Percentiles rank a stretch among this genome's conserved stretches.
These are phyloP conservation scores for Guadua angustifolia DNA, from an alignment of 176 grass and related monocot genomes.

Conservation along the genomic window DNA sequence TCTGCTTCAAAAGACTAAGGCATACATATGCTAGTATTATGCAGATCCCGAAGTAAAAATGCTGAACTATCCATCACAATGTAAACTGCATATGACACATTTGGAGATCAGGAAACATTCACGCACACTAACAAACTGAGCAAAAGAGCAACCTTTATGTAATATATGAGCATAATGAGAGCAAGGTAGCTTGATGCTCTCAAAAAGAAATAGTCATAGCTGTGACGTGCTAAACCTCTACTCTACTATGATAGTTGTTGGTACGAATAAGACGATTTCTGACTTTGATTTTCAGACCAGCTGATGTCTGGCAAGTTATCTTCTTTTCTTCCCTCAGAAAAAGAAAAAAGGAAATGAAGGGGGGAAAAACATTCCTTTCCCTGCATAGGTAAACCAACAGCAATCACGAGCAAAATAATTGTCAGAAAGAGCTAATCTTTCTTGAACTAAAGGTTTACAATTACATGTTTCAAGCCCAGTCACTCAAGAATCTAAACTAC, in stretches of 20 bases:
- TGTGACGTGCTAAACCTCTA: background rate
- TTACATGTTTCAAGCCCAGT: slow-evolving; percentile 52
- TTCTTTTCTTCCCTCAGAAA: background rate
- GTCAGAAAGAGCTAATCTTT: slow-evolving; percentile 43
- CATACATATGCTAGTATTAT: background rate
- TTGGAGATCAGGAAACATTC: slow-evolving; percentile 1
- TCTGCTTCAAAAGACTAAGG: background rate
- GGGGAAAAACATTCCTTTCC: background rate
- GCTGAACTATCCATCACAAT: background rate
- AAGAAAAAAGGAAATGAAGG: background rate
- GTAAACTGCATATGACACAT: background rate
- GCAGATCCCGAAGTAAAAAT: background rate
- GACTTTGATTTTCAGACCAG: background rate
- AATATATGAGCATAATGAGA: background rate
- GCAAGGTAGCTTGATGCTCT: background rate
- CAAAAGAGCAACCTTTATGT: background rate
- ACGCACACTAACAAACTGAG: background rate
- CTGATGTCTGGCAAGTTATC: background rate
- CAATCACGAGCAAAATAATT: slow-evolving; percentile 1
- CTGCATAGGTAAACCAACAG: slow-evolving; percentile 19
- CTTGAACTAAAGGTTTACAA: slow-evolving; percentile 53
- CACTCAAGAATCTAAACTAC: slow-evolving; percentile 57
- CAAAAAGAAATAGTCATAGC: background rate
- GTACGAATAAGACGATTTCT: background rate
- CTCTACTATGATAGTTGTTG: background rate